phyloP scores from a whole-genome alignment of 1,139 yeast species.

The Pichia inconspicua region DNA sequence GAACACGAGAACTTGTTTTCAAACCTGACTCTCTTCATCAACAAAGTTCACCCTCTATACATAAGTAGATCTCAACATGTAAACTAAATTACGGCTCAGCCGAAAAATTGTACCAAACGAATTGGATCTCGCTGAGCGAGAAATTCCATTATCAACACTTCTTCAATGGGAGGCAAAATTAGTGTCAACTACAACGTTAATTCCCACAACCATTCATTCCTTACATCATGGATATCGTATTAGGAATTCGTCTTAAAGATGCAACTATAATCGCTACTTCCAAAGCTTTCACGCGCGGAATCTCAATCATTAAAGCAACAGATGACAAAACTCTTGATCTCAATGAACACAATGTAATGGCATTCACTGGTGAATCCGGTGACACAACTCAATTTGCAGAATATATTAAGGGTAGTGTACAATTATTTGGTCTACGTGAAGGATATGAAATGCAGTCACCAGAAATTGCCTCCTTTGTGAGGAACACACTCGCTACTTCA shows the following conservation, averaged over 20 bases:
- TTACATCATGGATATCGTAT: conserved; percentile 67
- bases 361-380: conserved; percentile 93
- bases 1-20: conserved; percentile 72
- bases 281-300: conserved; percentile 89
- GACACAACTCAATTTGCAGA: conserved; percentile 98
- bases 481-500: conserved; percentile 82
- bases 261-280: conserved; percentile 85
- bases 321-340: conserved; percentile 84
- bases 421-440: conserved; percentile 81
- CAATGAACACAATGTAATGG: conserved; percentile 73
- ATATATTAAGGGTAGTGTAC: conserved; percentile 86
- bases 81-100: too few relatives aligned
- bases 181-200: too few relatives aligned
- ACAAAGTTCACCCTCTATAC: not conserved
- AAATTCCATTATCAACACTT: not conserved
- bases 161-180: not conserved
- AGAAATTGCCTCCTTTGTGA: conserved; percentile 82
- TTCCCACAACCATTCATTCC: too few relatives aligned
- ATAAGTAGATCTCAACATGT: too few relatives aligned
- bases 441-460: conserved; percentile 71
- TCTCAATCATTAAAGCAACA: conserved; percentile 72
- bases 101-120: too few relatives aligned
- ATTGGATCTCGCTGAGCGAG: too few relatives aligned
- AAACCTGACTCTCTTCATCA: conserved; percentile 37
- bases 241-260: conserved; percentile 79